These are phyloP conservation scores for Colletotrichum costaricense DNA, from an alignment of 2,329 filamentous ascomycete genomes.

Conservation along the genomic window DNA sequence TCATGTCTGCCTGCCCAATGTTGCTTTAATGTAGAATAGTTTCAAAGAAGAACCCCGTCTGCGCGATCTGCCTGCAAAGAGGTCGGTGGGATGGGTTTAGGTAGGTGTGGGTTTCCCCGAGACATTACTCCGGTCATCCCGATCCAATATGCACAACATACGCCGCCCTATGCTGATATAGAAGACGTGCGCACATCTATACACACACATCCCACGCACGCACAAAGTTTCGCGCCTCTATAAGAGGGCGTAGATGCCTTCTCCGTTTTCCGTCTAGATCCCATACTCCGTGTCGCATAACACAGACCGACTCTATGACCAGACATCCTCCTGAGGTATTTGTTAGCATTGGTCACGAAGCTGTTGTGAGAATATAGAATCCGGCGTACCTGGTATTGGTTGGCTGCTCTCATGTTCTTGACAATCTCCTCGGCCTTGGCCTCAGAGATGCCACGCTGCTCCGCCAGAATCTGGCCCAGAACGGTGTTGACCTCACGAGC, in stretches of 20 bases:
- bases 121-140: constrained; percentile 22
- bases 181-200: constrained; percentile 26
- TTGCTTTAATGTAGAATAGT: neutral
- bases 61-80: neutral
- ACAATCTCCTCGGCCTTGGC: constrained; percentile 95
- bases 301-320: constrained; percentile 61
- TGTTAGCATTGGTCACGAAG: constrained; percentile 43
- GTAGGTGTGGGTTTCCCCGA: neutral
- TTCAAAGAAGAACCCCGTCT: neutral
- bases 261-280: neutral
- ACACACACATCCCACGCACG: neutral
- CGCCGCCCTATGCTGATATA: constrained; percentile 30
- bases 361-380: neutral
- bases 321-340: constrained; percentile 72
- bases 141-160: constrained; percentile 31
- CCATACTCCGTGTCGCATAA: constrained; percentile 34
- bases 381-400: constrained; percentile 88
- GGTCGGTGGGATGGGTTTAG: neutral
- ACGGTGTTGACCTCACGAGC: constrained; percentile 90
- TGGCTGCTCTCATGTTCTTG: constrained; percentile 94
- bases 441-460: constrained; percentile 84
- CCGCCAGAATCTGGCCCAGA: constrained; percentile 87
- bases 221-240: neutral
- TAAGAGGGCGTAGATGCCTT: neutral
- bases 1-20: neutral